A percentile compares a stretch with the other conserved stretches of the same genome.
phyloP scores from a whole-genome alignment of 2,329 filamentous ascomycete species.

The Cladophialophora bantiana region DNA sequence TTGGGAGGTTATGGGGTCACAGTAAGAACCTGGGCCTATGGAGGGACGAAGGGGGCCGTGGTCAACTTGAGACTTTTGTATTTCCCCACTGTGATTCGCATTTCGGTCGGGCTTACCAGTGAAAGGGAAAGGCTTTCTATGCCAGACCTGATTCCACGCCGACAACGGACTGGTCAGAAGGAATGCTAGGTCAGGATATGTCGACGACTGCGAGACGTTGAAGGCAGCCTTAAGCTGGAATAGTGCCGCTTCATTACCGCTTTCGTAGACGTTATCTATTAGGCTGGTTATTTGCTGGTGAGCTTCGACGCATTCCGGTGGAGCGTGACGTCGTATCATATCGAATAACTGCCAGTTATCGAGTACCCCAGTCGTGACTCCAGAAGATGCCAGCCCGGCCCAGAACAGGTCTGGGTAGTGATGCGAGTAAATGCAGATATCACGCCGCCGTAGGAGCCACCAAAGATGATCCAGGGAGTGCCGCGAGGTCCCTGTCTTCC shows the following conservation, averaged over 20 bases:
- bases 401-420: constrained; percentile 80
- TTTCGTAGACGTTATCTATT: constrained; percentile 62
- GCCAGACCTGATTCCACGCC: constrained; percentile 60
- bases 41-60: neutral
- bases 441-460: constrained; percentile 81
- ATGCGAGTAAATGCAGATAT: constrained; percentile 78
- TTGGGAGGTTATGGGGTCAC: neutral
- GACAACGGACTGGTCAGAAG: constrained; percentile 55
- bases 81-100: neutral
- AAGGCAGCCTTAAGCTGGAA: constrained; percentile 56
- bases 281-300: constrained; percentile 67
- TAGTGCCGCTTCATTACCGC: constrained; percentile 52
- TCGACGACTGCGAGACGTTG: constrained; percentile 46
- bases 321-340: constrained; percentile 62
- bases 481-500: constrained; percentile 70
- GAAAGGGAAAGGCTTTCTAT: constrained; percentile 39
- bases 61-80: no score
- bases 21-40: neutral
- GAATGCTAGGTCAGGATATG: constrained; percentile 48
- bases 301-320: constrained; percentile 67
- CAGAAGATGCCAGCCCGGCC: constrained; percentile 80
- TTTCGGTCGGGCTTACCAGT: neutral
- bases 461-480: constrained; percentile 80
- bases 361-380: constrained; percentile 76
- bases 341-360: constrained; percentile 75